Conservation (phyloP, 1,284 basidiomycete species). For the Microbotryum saponariae region DNA sequence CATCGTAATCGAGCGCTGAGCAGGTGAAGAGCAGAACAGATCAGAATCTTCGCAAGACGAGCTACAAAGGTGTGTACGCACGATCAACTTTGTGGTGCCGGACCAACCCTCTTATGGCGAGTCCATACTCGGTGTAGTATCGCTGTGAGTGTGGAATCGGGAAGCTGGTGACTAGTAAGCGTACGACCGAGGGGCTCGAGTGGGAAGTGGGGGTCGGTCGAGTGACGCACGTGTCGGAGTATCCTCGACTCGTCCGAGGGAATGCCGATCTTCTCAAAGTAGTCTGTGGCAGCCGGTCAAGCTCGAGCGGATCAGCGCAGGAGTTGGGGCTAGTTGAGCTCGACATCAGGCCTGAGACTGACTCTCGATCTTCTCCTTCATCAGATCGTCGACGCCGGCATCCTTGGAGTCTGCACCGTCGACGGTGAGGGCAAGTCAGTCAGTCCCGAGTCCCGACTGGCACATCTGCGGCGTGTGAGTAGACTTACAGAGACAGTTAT, state of each 20-base stretch:
- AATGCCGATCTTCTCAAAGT: slow-evolving; percentile 40
- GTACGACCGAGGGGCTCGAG: slow-evolving; percentile 33
- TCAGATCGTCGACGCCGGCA: slow-evolving; percentile 22
- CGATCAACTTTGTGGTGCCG: slow-evolving; percentile 44
- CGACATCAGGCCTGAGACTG: not conserved
- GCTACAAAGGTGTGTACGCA: not conserved
- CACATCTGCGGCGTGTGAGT: too few species aligned
- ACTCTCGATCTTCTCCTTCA: slow-evolving; percentile 28
- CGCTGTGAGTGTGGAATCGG: not conserved
- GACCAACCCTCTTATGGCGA: slow-evolving; percentile 44
- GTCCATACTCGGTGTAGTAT: slow-evolving; percentile 39
- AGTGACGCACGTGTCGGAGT: slow-evolving; percentile 32
- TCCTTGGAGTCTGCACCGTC: slow-evolving; percentile 22
- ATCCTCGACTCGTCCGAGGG: slow-evolving; percentile 38
- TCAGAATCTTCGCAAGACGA: slow-evolving; percentile 9
- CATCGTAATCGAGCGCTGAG: slow-evolving; percentile 39
- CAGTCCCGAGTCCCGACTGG: too few species aligned
- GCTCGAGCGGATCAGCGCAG: not conserved
- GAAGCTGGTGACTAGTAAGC: not conserved
- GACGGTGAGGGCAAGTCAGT: not conserved
- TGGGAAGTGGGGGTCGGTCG: not conserved
- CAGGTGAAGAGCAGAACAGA: not conserved
- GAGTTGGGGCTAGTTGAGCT: not conserved
- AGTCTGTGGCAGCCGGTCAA: slow-evolving; percentile 21
- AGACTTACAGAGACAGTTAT: slow-evolving; percentile 30